phyloP scores from a whole-genome alignment of 176 grass and related monocot genomes.

The Chrysopogon serrulatus region DNA sequence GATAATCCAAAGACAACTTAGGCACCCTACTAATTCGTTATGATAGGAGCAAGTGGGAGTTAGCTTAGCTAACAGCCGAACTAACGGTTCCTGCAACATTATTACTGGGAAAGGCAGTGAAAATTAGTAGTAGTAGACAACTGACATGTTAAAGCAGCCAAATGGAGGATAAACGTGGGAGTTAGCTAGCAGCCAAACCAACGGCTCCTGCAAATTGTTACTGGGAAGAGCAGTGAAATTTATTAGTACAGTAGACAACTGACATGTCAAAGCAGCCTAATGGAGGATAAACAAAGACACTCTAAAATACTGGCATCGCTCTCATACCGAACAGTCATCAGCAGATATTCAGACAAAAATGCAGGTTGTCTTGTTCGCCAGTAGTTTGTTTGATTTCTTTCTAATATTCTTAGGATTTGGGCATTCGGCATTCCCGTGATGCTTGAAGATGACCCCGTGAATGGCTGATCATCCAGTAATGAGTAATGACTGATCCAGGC shows the following conservation, averaged over 20 bases:
- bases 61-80: background rate
- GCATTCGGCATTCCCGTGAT: slow-evolving; percentile 21
- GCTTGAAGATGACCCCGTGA: slow-evolving; percentile 22
- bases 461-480: background rate
- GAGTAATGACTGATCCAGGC: slow-evolving; percentile 11
- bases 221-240: background rate
- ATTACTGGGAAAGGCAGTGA: background rate
- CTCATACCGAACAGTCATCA: slow-evolving; percentile 1
- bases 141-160: background rate
- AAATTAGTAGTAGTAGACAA: background rate
- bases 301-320: slow-evolving; percentile 1
- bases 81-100: background rate
- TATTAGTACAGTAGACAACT: background rate
- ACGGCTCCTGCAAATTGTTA: background rate
- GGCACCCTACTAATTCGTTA: background rate
- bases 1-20: slow-evolving; percentile 20
- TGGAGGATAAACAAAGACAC: background rate
- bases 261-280: background rate
- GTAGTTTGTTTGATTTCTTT: slow-evolving; percentile 15
- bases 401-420: background rate
- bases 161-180: background rate
- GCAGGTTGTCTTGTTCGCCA: background rate
- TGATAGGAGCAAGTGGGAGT: background rate
- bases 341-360: slow-evolving; percentile 8
- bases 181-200: background rate